Conservation (phyloP, 805 yeast species). For the Kurtzmaniella cleridarum region DNA sequence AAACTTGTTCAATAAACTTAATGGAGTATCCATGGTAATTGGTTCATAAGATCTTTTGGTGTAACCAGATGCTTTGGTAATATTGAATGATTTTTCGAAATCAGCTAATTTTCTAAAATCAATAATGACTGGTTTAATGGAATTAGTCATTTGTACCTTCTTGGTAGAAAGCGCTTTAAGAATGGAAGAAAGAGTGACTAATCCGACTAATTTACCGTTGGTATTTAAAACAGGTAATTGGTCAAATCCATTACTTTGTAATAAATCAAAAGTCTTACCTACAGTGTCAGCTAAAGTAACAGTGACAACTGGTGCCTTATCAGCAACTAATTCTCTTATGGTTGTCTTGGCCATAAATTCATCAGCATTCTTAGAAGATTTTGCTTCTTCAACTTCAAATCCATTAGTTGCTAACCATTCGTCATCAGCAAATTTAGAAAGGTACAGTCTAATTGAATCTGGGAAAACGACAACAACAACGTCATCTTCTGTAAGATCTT, state of each 20-base stretch:
- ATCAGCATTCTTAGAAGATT: constrained; percentile 37
- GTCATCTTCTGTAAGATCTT: constrained; percentile 67
- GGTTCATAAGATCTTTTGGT: constrained; percentile 63
- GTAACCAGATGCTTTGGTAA: constrained; percentile 48
- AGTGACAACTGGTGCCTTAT: constrained; percentile 73
- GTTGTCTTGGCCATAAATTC: constrained; percentile 37
- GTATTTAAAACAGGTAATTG: constrained; percentile 72
- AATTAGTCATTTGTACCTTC: constrained; percentile 49
- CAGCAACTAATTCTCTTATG: constrained; percentile 58
- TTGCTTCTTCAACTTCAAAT: constrained; percentile 50
- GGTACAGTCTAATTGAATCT: constrained; percentile 79
- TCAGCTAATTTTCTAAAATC: constrained; percentile 72
- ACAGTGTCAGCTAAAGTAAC: constrained; percentile 57
- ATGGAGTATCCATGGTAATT: constrained; percentile 60
- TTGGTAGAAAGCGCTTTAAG: constrained; percentile 63
- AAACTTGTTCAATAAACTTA: constrained; percentile 66
- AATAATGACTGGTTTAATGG: constrained; percentile 55
- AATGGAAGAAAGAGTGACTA: constrained; percentile 70
- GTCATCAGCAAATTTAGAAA: constrained; percentile 83
- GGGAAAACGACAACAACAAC: constrained; percentile 79
- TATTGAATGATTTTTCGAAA: constrained; percentile 58
- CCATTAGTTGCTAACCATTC: constrained; percentile 85
- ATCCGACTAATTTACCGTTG: constrained; percentile 62
- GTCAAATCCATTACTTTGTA: constrained; percentile 75
- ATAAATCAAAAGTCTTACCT: constrained; percentile 58